Percentiles rank a stretch among this genome's conserved stretches.
These are phyloP conservation scores for Cenchrus fungigraminus DNA, from an alignment of 176 grass and related monocot species.

Conservation along the genomic window DNA sequence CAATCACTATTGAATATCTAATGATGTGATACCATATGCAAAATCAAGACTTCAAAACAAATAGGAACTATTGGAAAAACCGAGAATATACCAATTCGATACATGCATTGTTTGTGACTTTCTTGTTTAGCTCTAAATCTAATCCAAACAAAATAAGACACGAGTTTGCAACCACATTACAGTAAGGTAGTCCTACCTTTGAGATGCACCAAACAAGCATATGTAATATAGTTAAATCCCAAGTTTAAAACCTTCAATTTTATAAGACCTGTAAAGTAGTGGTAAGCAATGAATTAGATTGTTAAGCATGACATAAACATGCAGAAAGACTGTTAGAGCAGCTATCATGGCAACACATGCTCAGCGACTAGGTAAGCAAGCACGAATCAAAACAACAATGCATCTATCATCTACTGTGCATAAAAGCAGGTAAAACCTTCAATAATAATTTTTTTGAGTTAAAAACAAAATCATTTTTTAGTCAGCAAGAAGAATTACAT, in stretches of 20 bases:
- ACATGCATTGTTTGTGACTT: no score
- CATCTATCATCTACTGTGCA: background rate
- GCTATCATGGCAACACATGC: background rate
- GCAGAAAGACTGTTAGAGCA: background rate
- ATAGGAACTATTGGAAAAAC: no score
- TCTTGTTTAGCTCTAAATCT: no score
- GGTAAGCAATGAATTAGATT: conserved; percentile 8
- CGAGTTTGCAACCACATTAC: no score
- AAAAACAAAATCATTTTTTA: background rate
- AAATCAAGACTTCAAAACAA: no score
- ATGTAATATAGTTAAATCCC: conserved; percentile 83
- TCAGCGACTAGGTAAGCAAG: background rate
- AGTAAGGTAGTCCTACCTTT: no score
- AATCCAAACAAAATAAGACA: no score
- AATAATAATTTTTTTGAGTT: background rate
- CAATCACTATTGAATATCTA: no score
- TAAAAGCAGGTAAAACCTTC: background rate
- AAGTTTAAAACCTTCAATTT: conserved; percentile 74
- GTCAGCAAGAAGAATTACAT: background rate
- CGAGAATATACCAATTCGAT: no score
- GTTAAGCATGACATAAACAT: background rate
- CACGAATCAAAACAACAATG: background rate
- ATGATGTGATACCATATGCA: no score
- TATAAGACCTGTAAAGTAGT: conserved; percentile 52
- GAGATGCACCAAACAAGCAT: conserved; percentile 75